These are phyloP conservation scores for Entomortierella lignicola DNA, from an alignment of 192 early-diverging fungal species.

Conservation along the genomic window DNA sequence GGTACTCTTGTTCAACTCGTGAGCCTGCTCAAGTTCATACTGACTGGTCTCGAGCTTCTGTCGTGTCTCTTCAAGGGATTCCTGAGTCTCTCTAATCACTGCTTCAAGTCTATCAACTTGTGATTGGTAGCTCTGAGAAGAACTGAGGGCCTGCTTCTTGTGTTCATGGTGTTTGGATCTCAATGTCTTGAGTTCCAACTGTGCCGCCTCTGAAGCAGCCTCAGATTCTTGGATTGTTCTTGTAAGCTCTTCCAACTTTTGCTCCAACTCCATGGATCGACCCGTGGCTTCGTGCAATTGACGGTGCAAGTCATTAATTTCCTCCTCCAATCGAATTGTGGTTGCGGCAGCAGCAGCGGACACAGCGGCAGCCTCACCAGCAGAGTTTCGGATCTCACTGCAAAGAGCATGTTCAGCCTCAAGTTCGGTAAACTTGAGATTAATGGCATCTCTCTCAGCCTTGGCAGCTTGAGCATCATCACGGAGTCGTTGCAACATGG, in stretches of 20 bases:
- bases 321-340: slow-evolving; percentile 25
- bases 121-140: slow-evolving; percentile 9
- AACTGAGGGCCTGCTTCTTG: slow-evolving; percentile 35
- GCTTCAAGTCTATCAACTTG: slow-evolving; percentile 22
- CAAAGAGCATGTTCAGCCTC: slow-evolving; percentile 15
- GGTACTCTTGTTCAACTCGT: slow-evolving; percentile 24
- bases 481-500: slow-evolving; percentile 50
- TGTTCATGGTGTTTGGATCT: slow-evolving; percentile 52
- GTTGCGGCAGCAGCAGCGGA: slow-evolving; percentile 7
- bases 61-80: slow-evolving; percentile 26
- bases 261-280: slow-evolving; percentile 43
- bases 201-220: slow-evolving; percentile 8
- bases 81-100: slow-evolving; percentile 17
- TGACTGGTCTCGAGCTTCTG: slow-evolving; percentile 19
- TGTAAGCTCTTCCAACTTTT: slow-evolving; percentile 32
- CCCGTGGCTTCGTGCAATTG: slow-evolving; percentile 46
- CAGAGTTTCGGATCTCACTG: background rate
- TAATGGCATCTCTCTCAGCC: slow-evolving; percentile 8
- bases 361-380: slow-evolving; percentile 2
- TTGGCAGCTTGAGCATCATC: slow-evolving; percentile 44
- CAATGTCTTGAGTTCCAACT: slow-evolving; percentile 23
- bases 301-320: slow-evolving; percentile 27
- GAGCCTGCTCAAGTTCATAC: slow-evolving; percentile 28
- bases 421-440: slow-evolving; percentile 9
- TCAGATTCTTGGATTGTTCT: slow-evolving; percentile 28